Percentiles rank a stretch among this genome's conserved stretches.
Conservation (phyloP, 495 filamentous ascomycete species). For the Aspergillus indologenus region DNA sequence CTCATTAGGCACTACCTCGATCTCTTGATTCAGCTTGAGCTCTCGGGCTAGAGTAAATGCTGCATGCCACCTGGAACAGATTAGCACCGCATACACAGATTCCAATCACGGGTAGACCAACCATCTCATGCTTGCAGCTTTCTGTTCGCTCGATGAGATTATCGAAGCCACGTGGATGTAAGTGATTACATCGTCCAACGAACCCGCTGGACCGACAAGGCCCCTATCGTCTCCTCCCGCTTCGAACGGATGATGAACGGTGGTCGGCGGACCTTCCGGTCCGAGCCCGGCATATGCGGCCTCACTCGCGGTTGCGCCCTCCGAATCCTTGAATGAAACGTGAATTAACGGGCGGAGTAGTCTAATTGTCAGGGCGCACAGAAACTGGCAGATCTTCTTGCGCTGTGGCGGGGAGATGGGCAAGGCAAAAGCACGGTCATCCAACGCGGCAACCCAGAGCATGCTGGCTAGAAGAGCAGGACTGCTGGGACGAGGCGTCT, state of each 20-base stretch:
- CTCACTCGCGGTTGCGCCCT: constrained; percentile 24
- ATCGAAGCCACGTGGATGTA: constrained; percentile 91
- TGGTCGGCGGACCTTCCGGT: constrained; percentile 30
- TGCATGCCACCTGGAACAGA: constrained; percentile 75
- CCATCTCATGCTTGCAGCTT: constrained; percentile 90
- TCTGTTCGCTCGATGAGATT: constrained; percentile 91
- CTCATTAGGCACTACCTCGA: constrained; percentile 57
- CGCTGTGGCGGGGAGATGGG: constrained; percentile 81
- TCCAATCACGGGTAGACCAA: constrained; percentile 13
- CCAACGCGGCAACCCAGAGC: constrained; percentile 92
- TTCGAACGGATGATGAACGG: constrained; percentile 49
- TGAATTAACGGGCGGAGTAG: constrained; percentile 87
- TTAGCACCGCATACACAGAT: constrained; percentile 5
- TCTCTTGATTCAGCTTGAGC: constrained; percentile 85
- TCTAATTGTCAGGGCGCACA: constrained; percentile 82
- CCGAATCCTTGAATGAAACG: constrained; percentile 44
- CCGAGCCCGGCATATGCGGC: constrained; percentile 22
- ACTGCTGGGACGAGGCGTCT: constrained; percentile 75
- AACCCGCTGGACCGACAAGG: constrained; percentile 70
- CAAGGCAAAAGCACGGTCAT: constrained; percentile 83
- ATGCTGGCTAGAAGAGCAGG: constrained; percentile 88
- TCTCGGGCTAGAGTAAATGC: constrained; percentile 91
- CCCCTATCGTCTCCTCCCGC: constrained; percentile 73
- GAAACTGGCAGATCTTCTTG: constrained; percentile 84
- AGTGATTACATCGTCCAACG: constrained; percentile 78